phyloP scores from a whole-genome alignment of 2,329 filamentous ascomycete genomes.

The Pyrenochaeta sp. region DNA sequence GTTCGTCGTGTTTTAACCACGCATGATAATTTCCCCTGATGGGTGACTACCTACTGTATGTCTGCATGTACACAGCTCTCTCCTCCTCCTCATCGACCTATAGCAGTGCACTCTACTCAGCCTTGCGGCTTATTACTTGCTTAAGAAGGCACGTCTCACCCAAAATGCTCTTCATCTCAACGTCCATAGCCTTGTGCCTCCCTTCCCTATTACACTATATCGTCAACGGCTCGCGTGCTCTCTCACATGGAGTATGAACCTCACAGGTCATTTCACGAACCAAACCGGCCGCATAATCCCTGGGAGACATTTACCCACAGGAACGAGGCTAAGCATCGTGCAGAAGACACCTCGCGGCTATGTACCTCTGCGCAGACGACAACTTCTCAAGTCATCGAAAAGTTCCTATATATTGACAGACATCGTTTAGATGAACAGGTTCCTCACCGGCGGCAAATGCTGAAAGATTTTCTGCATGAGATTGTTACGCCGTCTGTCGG shows the following conservation, averaged over 20 bases:
- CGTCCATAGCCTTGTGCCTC: not conserved
- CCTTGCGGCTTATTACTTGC: not conserved
- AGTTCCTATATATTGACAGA: slow-evolving; percentile 11
- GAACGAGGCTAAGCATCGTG: slow-evolving; percentile 3
- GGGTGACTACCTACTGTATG: not conserved
- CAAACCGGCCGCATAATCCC: slow-evolving; percentile 2
- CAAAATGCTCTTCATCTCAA: not conserved
- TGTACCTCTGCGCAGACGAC: not conserved
- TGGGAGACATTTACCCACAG: slow-evolving; percentile 15
- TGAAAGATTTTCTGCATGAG: slow-evolving; percentile 15
- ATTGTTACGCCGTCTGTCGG: not conserved
- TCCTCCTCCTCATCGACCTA: not conserved
- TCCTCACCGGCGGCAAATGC: slow-evolving; percentile 12
- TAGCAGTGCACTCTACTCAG: not conserved
- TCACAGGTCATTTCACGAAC: not conserved
- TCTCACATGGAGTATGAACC: not conserved
- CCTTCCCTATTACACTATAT: not conserved
- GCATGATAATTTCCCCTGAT: no score
- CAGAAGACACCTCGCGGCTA: slow-evolving; percentile 10
- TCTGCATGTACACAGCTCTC: not conserved
- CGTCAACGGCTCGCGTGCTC: not conserved
- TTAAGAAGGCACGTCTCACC: not conserved
- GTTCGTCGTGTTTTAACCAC: no score
- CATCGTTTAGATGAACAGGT: slow-evolving; percentile 7
- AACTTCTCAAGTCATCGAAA: slow-evolving; percentile 7